Evolutionary conservation across 2,329 filamentous ascomycete species (phyloP).

Genomic region (Emmonsia crescens): DNA sequence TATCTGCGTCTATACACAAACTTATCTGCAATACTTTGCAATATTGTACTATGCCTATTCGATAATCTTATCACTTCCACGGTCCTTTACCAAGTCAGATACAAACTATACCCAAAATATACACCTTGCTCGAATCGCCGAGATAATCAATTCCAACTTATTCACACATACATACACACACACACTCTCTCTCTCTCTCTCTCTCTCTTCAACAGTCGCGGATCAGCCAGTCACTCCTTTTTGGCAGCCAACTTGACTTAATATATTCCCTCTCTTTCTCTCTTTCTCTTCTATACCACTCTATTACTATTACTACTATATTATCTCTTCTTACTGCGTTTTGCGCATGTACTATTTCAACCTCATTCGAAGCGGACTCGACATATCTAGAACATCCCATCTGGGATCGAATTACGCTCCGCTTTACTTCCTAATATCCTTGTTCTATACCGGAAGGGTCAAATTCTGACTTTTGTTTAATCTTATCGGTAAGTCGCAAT

Average conservation of each 20-base stretch:
- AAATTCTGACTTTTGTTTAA: background rate
- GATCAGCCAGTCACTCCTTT: constrained; percentile 3
- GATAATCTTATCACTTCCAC: background rate
- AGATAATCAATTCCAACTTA: constrained; percentile 3
- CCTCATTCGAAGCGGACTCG: background rate
- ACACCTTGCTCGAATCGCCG: background rate
- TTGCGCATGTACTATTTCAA: constrained; percentile 3
- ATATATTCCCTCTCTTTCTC: background rate
- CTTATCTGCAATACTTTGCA: background rate
- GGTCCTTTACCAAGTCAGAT: background rate
- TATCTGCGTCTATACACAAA: background rate
- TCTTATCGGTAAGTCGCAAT: background rate
- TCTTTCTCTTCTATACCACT: background rate
- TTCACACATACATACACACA: too few relatives aligned
- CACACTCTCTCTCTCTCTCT: background rate
- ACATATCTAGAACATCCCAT: background rate
- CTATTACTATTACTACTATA: background rate
- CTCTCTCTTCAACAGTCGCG: background rate
- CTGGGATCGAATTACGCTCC: background rate
- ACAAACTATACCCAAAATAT: background rate
- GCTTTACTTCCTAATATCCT: constrained; percentile 3
- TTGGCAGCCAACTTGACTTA: background rate
- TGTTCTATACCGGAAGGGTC: background rate
- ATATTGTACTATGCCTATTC: constrained; percentile 3
- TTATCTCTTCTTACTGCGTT: background rate